phyloP scores from a whole-genome alignment of 108 stramenopile species.

The Seminavis robusta region DNA sequence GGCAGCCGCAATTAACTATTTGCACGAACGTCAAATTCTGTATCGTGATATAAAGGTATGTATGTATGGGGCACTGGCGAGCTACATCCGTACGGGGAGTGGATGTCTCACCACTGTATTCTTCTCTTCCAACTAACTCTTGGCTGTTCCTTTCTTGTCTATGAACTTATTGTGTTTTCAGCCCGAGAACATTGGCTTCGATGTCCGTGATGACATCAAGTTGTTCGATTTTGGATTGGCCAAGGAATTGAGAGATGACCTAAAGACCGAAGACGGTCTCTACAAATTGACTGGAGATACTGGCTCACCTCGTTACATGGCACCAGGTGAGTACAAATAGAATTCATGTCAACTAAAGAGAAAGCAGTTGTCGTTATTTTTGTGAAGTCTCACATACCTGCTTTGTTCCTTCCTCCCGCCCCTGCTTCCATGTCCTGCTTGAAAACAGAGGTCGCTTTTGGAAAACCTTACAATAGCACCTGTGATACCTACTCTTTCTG shows the following conservation, averaged over 20 bases:
- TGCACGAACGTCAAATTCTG: conserved; percentile 29
- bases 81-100: too few species aligned
- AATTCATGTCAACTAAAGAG: too few species aligned
- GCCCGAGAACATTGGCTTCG: conserved; percentile 45
- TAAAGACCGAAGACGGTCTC: not conserved
- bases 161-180: not conserved
- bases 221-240: conserved; percentile 47
- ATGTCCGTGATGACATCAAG: conserved; percentile 39
- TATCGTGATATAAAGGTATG: conserved; percentile 50
- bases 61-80: not conserved
- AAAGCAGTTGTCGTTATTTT: too few species aligned
- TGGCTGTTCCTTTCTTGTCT: too few species aligned
- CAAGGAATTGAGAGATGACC: conserved; percentile 7
- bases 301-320: conserved; percentile 46
- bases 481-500: conserved; percentile 27
- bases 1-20: conserved; percentile 37
- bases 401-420: too few species aligned
- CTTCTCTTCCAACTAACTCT: not conserved
- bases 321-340: too few species aligned
- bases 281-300: conserved; percentile 36
- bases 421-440: too few species aligned
- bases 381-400: too few species aligned
- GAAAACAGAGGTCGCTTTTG: conserved; percentile 18
- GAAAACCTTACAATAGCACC: conserved; percentile 17
- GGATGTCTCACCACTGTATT: not conserved